Conservation (phyloP, 1,284 basidiomycete genomes). For the Sphagnurus paluster region DNA sequence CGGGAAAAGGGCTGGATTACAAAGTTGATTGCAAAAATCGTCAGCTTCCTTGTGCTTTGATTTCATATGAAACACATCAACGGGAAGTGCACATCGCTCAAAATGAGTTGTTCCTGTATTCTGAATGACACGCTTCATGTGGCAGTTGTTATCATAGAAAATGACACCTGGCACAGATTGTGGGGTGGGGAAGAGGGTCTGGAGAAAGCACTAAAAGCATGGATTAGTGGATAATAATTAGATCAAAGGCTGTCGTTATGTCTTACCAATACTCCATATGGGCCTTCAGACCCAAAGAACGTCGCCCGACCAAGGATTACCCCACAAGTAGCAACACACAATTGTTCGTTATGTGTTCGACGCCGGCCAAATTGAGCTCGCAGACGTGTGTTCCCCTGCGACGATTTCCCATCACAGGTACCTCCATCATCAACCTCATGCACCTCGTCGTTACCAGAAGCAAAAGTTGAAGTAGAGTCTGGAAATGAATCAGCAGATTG, state of each 20-base stretch:
- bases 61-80: constrained; percentile 45
- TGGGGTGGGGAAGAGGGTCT: constrained; percentile 1
- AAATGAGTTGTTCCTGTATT: constrained; percentile 11
- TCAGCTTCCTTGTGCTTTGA: constrained; percentile 36
- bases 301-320: constrained; percentile 12
- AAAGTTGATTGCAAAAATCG: constrained; percentile 33
- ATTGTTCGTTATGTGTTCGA: constrained; percentile 23
- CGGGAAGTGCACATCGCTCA: constrained; percentile 24
- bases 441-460: neutral
- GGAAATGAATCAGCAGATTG: neutral
- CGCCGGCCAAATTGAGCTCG: constrained; percentile 20
- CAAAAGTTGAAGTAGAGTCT: neutral
- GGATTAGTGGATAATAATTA: no score
- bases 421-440: neutral
- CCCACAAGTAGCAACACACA: constrained; percentile 13
- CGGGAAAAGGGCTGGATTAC: constrained; percentile 33
- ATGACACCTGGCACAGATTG: constrained; percentile 27
- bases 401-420: constrained; percentile 5
- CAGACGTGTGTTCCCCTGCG: constrained; percentile 2
- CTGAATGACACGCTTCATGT: neutral
- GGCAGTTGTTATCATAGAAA: constrained; percentile 40
- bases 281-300: constrained; percentile 9
- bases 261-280: constrained; percentile 17
- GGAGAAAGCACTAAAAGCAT: neutral
- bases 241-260: no score